These are phyloP conservation scores for Chenopodium album DNA, from an alignment of 148 eudicot species.

Conservation along the genomic window DNA sequence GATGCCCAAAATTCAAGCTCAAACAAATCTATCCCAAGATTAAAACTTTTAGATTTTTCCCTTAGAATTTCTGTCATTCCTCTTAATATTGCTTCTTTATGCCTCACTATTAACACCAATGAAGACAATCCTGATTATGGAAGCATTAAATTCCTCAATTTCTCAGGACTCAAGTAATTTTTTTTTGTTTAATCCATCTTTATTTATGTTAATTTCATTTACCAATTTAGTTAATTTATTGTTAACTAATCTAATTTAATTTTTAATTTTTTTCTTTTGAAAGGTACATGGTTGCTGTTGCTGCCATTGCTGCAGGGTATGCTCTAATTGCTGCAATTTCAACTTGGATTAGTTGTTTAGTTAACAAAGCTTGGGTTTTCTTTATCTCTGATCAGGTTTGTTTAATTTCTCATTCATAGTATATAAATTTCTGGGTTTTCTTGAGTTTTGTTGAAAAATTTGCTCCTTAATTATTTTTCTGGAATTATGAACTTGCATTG, in stretches of 20 bases:
- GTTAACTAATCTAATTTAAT: too few relatives aligned
- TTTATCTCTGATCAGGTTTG: slow-evolving; percentile 87
- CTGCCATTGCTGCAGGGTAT: slow-evolving; percentile 71
- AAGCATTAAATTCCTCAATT: slow-evolving; percentile 46
- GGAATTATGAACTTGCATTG: not conserved
- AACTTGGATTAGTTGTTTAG: slow-evolving; percentile 54
- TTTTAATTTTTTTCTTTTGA: not conserved
- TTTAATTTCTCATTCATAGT: not conserved
- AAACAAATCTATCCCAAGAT: slow-evolving; percentile 24
- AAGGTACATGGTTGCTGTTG: slow-evolving; percentile 68
- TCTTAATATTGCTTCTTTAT: slow-evolving; percentile 59
- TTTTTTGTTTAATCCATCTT: not conserved
- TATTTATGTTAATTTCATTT: too few relatives aligned
- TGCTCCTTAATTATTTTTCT: not conserved
- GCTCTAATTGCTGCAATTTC: slow-evolving; percentile 58
- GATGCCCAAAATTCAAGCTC: slow-evolving; percentile 8
- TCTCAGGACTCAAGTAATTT: slow-evolving; percentile 67
- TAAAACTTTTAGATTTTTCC: slow-evolving; percentile 54
- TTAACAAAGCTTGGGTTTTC: slow-evolving; percentile 54
- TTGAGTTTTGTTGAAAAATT: not conserved
- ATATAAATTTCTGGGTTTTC: not conserved
- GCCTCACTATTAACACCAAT: slow-evolving; percentile 61
- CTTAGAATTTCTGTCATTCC: slow-evolving; percentile 65
- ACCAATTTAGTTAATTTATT: not conserved
- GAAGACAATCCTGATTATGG: slow-evolving; percentile 67